Base-by-base conservation (phyloP, 192 early-diverging fungal species). In the Lunasporangiospora selenospora region DNA sequence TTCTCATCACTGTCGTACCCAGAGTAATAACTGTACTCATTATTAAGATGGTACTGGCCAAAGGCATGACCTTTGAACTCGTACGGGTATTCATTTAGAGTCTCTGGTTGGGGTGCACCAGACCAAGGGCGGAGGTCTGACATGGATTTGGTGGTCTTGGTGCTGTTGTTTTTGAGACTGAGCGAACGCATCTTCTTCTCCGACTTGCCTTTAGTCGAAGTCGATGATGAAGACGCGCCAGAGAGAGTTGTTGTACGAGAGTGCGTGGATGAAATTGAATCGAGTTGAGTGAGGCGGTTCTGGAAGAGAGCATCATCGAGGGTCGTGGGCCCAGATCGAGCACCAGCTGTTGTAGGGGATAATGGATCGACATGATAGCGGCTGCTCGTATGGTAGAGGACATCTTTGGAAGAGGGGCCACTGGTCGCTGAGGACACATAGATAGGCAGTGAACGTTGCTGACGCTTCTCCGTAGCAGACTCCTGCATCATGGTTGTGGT, bases 1-100 rank as follows among this genome's bases (percentile, higher is more conserved):
- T n/a, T 73, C 13, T 73, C 69, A 10, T 73, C 69, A n/a, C 69
- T 62, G n/a, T 67, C 65, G 31, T 58, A n/a, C n/a, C n/a, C n/a
- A n/a, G n/a, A n/a, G n/a, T n/a, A n/a, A n/a, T n/a, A n/a, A n/a
- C n/a, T n/a, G n/a, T n/a, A n/a, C n/a, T n/a, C n/a, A n/a, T n/a
- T n/a, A n/a, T n/a, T n/a, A n/a, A n/a, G n/a, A n/a, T n/a, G n/a
- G n/a, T n/a, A n/a, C n/a, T n/a, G n/a, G n/a, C n/a, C n/a, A n/a
- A n/a, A n/a, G n/a, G n/a, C n/a, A n/a, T n/a, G n/a, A n/a, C n/a
- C n/a, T n/a, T n/a, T n/a, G n/a, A n/a, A 58, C 0, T 61, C 69
- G 3, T 32, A 58, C 10, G 48, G 36, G 15, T 16, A 4, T 6
- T 63, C 39, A 8, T 73, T 55, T 39, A 44, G 41, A 1, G 47